Percentiles rank a stretch among this genome's conserved stretches.
phyloP scores from a whole-genome alignment of 2,329 filamentous ascomycete species.

The Pestalotiopsis sp. region DNA sequence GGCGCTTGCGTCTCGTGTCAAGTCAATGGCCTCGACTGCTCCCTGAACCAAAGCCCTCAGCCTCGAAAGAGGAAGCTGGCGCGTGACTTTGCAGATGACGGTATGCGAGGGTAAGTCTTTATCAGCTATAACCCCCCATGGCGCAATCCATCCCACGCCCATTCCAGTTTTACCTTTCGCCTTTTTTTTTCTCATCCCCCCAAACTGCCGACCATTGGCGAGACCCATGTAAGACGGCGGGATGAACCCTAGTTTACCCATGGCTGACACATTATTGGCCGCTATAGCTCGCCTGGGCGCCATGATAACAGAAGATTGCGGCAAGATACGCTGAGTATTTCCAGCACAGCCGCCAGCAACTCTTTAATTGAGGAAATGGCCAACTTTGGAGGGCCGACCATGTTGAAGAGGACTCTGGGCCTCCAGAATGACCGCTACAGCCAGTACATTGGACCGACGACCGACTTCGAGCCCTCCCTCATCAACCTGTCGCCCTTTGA shows the following conservation, averaged over 20 bases:
- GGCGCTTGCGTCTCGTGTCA: conserved; percentile 74
- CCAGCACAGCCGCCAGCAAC: conserved; percentile 63
- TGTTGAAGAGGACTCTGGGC: conserved; percentile 72
- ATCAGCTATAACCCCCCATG: conserved; percentile 24
- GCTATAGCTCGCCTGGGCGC: conserved; percentile 58
- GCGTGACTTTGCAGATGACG: conserved; percentile 63
- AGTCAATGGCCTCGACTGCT: conserved; percentile 77
- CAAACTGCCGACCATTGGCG: not conserved
- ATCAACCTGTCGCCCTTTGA: conserved; percentile 82
- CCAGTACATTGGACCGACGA: conserved; percentile 82
- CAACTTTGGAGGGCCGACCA: conserved; percentile 67
- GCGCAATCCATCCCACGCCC: conserved; percentile 27
- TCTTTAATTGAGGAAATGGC: conserved; percentile 72
- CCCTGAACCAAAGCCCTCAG: conserved; percentile 75
- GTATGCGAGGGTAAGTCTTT: conserved; percentile 68
- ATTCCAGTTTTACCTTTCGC: not conserved
- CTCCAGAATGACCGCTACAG: conserved; percentile 79
- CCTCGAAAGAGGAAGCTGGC: conserved; percentile 80
- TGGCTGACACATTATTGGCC: conserved; percentile 54
- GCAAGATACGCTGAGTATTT: conserved; percentile 60
- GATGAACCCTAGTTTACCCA: conserved; percentile 5
- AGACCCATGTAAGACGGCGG: conserved; percentile 4
- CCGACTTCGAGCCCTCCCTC: conserved; percentile 81
- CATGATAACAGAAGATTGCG: conserved; percentile 56
- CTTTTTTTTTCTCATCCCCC: not conserved